Conservation (phyloP, 2,329 filamentous ascomycete genomes). For the Hypoxylon sp. region DNA sequence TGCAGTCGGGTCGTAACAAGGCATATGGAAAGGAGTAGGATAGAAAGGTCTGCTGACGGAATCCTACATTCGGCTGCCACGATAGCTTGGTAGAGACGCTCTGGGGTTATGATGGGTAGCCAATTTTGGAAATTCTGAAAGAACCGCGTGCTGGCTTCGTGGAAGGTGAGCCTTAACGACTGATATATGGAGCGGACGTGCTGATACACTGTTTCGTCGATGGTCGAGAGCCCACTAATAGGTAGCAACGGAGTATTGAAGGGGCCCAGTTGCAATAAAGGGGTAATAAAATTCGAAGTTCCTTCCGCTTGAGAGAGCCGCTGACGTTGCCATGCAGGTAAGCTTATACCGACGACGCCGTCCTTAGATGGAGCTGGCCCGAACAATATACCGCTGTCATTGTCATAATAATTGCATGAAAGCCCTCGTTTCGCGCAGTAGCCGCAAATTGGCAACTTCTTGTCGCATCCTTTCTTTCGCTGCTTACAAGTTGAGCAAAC, state of each 20-base stretch:
- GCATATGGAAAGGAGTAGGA: background rate
- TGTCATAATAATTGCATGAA: background rate
- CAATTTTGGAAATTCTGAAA: background rate
- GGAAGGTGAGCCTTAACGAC: background rate
- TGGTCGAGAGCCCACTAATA: background rate
- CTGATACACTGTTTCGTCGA: background rate
- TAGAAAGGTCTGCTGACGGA: background rate
- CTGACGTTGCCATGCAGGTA: slow-evolving; percentile 2
- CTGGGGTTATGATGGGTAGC: background rate
- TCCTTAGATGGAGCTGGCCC: background rate
- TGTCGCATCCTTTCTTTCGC: background rate
- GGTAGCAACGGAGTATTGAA: background rate
- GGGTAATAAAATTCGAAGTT: background rate
- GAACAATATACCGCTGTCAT: background rate
- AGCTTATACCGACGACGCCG: background rate
- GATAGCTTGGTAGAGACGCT: background rate
- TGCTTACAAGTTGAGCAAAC: slow-evolving; percentile 1
- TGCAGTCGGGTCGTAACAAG: background rate
- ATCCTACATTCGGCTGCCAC: background rate
- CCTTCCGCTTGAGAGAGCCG: background rate
- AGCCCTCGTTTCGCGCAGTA: slow-evolving; percentile 1
- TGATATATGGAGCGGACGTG: background rate
- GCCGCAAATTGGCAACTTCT: slow-evolving; percentile 3
- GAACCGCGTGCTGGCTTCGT: background rate
- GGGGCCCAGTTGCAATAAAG: background rate